Conservation (phyloP, 73 alveolate genomes). For the Uronychia setigera region DNA sequence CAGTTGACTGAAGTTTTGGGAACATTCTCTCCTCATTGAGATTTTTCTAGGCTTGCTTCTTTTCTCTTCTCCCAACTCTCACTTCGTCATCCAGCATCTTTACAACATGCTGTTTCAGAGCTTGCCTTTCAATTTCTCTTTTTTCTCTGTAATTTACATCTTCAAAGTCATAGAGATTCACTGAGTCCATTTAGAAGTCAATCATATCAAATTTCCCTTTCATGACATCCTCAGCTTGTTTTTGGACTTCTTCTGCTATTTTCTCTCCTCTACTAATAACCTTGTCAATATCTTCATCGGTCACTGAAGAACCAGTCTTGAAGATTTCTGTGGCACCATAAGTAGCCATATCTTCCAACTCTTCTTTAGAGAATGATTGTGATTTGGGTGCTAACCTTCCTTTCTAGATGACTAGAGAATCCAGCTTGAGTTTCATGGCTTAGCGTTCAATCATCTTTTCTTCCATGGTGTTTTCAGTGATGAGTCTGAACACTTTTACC, state of each 20-base stretch:
- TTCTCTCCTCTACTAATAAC: conserved; percentile 91
- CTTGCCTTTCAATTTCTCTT: conserved; percentile 84
- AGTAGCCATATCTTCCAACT: conserved; percentile 93
- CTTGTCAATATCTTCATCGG: conserved; percentile 94
- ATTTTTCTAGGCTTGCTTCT: conserved; percentile 54
- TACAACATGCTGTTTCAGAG: conserved; percentile 53
- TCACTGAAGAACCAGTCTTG: conserved; percentile 75
- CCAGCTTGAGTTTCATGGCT: conserved; percentile 94
- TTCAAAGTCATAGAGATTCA: conserved; percentile 89
- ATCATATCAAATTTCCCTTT: conserved; percentile 89
- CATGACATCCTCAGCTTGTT: conserved; percentile 85
- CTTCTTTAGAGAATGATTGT: conserved; percentile 91
- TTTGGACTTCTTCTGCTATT: conserved; percentile 76
- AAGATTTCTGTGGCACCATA: conserved; percentile 98
- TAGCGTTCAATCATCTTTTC: conserved; percentile 98
- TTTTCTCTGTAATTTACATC: conserved; percentile 89
- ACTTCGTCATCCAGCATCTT: conserved; percentile 75
- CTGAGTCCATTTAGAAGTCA: conserved; percentile 85
- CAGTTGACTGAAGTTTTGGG: conserved; percentile 56
- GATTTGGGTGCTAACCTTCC: conserved; percentile 95
- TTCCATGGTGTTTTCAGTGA: conserved; percentile 96
- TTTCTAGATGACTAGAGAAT: conserved; percentile 92
- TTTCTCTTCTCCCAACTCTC: conserved; percentile 72
- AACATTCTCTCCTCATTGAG: conserved; percentile 52
- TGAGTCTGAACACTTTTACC: conserved; percentile 93